These are phyloP conservation scores for Teratosphaeria epicoccoides DNA, from an alignment of 2,329 filamentous ascomycete species.

Conservation along the genomic window DNA sequence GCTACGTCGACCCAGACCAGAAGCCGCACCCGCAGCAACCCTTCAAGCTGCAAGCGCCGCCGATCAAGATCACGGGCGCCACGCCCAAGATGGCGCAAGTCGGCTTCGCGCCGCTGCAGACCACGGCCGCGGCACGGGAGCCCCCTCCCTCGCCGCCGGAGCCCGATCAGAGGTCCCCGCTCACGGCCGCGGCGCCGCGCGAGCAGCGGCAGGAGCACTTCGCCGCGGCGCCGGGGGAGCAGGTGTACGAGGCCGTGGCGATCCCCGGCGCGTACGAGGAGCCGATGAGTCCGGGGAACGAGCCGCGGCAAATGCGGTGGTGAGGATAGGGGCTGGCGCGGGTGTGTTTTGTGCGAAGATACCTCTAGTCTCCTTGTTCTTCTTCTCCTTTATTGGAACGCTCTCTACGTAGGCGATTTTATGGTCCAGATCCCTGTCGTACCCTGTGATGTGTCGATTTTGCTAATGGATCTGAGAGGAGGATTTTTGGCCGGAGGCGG, in stretches of 20 bases:
- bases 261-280: conserved; percentile 70
- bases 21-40: conserved; percentile 35
- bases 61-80: conserved; percentile 63
- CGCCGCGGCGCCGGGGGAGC: conserved; percentile 61
- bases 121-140: conserved; percentile 9
- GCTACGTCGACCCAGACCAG: conserved; percentile 48
- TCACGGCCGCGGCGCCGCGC: conserved; percentile 25
- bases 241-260: conserved; percentile 73
- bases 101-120: conserved; percentile 45
- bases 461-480: too few species aligned
- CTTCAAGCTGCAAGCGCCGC: conserved; percentile 84
- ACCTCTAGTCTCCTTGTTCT: not conserved
- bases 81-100: conserved; percentile 59
- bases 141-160: conserved; percentile 16
- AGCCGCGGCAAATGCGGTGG: conserved; percentile 1
- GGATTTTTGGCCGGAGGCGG: too few species aligned
- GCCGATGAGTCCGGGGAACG: conserved; percentile 11
- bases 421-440: not conserved
- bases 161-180: conserved; percentile 30
- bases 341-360: conserved; percentile 1
- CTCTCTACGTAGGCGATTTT: not conserved
- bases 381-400: too few species aligned
- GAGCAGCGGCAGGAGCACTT: conserved; percentile 53
- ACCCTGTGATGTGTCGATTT: not conserved
- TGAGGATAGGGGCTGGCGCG: not conserved